Evolutionary conservation across 169 alveolate species (phyloP).

Genomic region (Eimeria maxima): DNA sequence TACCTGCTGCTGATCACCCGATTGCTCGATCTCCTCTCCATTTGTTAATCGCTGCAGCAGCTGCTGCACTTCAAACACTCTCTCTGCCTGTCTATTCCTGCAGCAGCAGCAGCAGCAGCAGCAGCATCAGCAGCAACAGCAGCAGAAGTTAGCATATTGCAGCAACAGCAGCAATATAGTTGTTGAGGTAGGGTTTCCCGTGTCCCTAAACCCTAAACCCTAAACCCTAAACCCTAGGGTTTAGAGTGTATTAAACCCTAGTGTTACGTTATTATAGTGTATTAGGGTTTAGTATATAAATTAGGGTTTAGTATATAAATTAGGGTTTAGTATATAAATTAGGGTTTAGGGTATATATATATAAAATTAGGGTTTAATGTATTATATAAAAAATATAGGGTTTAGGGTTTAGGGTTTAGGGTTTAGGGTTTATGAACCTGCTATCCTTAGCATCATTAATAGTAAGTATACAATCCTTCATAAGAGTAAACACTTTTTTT

Average conservation of each 20-base stretch:
- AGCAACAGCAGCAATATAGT: conserved; percentile 26
- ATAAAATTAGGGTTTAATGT: too few relatives aligned
- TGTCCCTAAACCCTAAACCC: too few relatives aligned
- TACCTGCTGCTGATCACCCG: not conserved
- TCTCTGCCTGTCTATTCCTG: too few relatives aligned
- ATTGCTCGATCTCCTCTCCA: not conserved
- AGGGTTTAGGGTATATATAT: too few relatives aligned
- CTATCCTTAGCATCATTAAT: not conserved
- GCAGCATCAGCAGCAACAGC: too few relatives aligned
- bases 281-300: too few relatives aligned
- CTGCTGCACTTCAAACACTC: conserved; percentile 35
- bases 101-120: too few relatives aligned
- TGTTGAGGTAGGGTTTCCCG: too few relatives aligned
- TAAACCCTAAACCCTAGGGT: too few relatives aligned
- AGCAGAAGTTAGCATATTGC: not conserved
- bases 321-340: too few relatives aligned
- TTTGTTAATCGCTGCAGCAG: conserved; percentile 14
- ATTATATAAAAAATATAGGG: not conserved
- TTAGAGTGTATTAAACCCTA: not conserved
- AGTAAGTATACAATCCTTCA: not conserved
- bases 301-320: too few relatives aligned
- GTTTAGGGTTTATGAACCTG: conserved; percentile 39
- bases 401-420: conserved; percentile 7
- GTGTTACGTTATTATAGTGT: too few relatives aligned
- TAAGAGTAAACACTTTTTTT: not conserved